Evolutionary conservation across 2,329 filamentous ascomycete species (phyloP), one percentile per base, ranked within the genome.

Genomic region (Fusarium sp.): DNA sequence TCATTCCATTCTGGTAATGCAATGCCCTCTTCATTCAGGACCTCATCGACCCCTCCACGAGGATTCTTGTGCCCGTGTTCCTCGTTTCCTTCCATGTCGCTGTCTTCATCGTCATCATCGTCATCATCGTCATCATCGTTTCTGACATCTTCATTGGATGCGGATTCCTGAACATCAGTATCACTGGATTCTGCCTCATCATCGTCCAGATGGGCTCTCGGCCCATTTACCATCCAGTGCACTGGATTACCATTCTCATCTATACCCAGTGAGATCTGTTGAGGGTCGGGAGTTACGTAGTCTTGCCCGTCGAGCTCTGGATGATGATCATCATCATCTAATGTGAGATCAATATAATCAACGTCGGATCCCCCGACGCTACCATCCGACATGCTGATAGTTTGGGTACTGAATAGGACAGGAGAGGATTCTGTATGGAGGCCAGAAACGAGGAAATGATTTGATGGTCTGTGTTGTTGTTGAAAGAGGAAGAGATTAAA

Each of bases 351-450:
- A 2, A 70, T 40, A 2, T 33, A 6, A 4, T 68, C 67, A 3
- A 21, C 21, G 14, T 55, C 45, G 18, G 35, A 46, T 5, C 25
- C 58, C 5, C 35, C 42, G 1, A 41, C 11, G 25, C 35, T 58
- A 10, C 13, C n/a, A n/a, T 64, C 50, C 29, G 67, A 48, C 67
- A 69, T 69, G 23, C 23, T 50, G 23, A 40, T 45, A 33, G 13
- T 17, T 39, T 8, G 5, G 29, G 11, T 31, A 36, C 14, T 33
- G 11, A 17, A 17, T 10, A 21, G 23, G 20, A n/a, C 3, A 21
- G n/a, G 6, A 27, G 13, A 52, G 25, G 23, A 42, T 13, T 4
- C n/a, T 10, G 4, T 18, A 21, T 48, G 4, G 6, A 41, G 31
- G 13, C 14, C 23, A 9, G 13, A 36, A 17, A n/a, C 4, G 25